Conservation (phyloP, 1,284 basidiomycete species). For the Ustilago vetiveriae region DNA sequence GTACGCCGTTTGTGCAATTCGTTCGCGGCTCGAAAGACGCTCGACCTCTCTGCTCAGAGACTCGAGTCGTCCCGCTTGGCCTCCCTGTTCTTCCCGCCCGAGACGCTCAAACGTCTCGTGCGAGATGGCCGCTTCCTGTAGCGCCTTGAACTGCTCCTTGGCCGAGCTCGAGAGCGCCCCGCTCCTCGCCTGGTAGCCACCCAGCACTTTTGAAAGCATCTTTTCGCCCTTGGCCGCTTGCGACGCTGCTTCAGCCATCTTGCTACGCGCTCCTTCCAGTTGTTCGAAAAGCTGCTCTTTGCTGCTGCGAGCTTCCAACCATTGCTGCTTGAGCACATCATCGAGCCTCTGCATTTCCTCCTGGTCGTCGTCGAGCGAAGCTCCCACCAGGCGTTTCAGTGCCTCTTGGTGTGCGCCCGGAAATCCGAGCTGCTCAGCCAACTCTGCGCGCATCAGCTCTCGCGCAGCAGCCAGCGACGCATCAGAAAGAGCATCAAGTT, state of each 20-base stretch:
- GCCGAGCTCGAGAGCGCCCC: slow-evolving; percentile 73
- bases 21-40: slow-evolving; percentile 45
- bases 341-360: slow-evolving; percentile 67
- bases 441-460: slow-evolving; percentile 78
- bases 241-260: slow-evolving; percentile 82
- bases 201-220: slow-evolving; percentile 85
- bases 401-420: slow-evolving; percentile 82
- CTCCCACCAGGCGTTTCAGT: slow-evolving; percentile 70
- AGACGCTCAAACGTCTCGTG: slow-evolving; percentile 54
- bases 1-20: slow-evolving; percentile 54
- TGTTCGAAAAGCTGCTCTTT: slow-evolving; percentile 74
- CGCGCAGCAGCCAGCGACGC: slow-evolving; percentile 79
- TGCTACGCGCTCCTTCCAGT: slow-evolving; percentile 75
- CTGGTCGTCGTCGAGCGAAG: slow-evolving; percentile 68
- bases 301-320: slow-evolving; percentile 69
- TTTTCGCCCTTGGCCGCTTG: slow-evolving; percentile 89
- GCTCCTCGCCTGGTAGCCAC: slow-evolving; percentile 87
- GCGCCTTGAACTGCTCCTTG: slow-evolving; percentile 28
- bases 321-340: slow-evolving; percentile 72
- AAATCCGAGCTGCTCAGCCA: slow-evolving; percentile 82
- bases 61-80: slow-evolving; percentile 51
- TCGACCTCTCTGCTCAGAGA: slow-evolving; percentile 56
- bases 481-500: slow-evolving; percentile 81
- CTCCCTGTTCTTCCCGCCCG: slow-evolving; percentile 50
- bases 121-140: slow-evolving; percentile 45